A percentile compares a stretch with the other conserved stretches of the same genome.
These are phyloP conservation scores for Termitomyces sp. DNA, from an alignment of 768 basidiomycete genomes.

Conservation along the genomic window DNA sequence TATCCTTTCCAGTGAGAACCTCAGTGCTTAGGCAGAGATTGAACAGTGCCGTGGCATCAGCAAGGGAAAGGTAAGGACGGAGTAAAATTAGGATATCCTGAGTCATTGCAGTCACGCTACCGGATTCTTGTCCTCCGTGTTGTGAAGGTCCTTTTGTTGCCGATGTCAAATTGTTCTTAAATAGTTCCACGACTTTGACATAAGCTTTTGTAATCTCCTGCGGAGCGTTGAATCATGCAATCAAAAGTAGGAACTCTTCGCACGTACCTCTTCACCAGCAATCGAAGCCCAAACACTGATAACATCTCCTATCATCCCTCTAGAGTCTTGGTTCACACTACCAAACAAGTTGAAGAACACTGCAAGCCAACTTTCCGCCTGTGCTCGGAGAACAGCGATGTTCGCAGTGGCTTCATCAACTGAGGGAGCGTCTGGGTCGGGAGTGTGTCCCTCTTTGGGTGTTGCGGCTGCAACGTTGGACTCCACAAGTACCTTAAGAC, in stretches of 20 bases:
- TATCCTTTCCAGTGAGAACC: constrained; percentile 75
- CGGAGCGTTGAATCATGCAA: neutral
- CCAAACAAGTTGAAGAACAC: constrained; percentile 98
- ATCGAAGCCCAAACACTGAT: constrained; percentile 86
- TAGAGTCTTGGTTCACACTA: constrained; percentile 70
- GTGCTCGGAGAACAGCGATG: constrained; percentile 66
- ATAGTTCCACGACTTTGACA: constrained; percentile 69
- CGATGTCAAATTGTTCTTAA: constrained; percentile 60
- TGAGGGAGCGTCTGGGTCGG: constrained; percentile 39
- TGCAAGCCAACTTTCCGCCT: constrained; percentile 91
- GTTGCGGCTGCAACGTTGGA: constrained; percentile 65
- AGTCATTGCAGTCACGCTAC: constrained; percentile 58
- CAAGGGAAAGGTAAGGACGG: constrained; percentile 65
- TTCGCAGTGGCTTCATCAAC: constrained; percentile 63
- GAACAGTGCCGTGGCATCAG: constrained; percentile 66
- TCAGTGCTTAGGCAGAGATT: constrained; percentile 63
- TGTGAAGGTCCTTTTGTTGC: constrained; percentile 29
- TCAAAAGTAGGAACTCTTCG: neutral
- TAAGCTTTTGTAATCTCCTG: constrained; percentile 83
- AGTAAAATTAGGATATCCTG: constrained; percentile 87
- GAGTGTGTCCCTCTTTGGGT: constrained; percentile 26
- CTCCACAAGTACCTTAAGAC: constrained; percentile 78
- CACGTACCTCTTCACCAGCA: constrained; percentile 62
- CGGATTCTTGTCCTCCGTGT: constrained; percentile 31
- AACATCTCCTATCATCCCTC: constrained; percentile 83